Conservation (phyloP, 1,284 basidiomycete species). For the Leccinum ponderosum region DNA sequence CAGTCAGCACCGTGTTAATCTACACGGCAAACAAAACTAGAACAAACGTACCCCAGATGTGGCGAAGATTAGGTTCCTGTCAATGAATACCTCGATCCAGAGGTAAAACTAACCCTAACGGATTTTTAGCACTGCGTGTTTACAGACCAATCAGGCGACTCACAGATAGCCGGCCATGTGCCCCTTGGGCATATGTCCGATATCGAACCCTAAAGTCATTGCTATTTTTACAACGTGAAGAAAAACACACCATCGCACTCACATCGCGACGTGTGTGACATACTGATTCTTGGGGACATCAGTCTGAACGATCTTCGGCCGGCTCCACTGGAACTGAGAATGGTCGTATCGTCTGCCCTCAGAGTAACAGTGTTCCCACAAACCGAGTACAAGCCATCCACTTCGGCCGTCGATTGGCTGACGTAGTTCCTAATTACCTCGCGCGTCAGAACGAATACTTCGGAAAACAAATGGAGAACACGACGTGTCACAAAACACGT, state of each 20-base stretch:
- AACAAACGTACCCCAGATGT: constrained; percentile 14
- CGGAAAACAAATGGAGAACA: not conserved
- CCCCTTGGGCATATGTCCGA: constrained; percentile 40
- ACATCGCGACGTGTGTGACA: constrained; percentile 38
- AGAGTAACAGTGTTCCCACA: constrained; percentile 45
- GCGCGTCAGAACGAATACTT: not conserved
- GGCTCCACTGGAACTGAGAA: constrained; percentile 30
- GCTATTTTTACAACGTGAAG: not conserved
- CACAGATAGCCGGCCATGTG: constrained; percentile 41
- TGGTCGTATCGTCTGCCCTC: constrained; percentile 35
- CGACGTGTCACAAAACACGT: too few relatives aligned
- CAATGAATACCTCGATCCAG: not conserved
- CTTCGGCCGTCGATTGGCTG: constrained; percentile 40
- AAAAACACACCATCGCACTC: constrained; percentile 2
- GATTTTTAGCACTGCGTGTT: not conserved
- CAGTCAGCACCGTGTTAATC: constrained; percentile 14
- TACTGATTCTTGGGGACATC: constrained; percentile 31
- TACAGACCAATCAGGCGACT: constrained; percentile 1
- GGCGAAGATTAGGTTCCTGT: not conserved
- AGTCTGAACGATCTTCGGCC: constrained; percentile 40
- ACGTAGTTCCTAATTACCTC: constrained; percentile 49
- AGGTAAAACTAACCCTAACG: constrained; percentile 18
- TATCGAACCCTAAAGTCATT: constrained; percentile 31
- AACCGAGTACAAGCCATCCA: constrained; percentile 48
- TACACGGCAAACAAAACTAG: not conserved